Percentiles rank a stretch among this genome's conserved stretches.
These are phyloP conservation scores for Drosera spatulata DNA, from an alignment of 179 eudicot species.

Conservation along the genomic window DNA sequence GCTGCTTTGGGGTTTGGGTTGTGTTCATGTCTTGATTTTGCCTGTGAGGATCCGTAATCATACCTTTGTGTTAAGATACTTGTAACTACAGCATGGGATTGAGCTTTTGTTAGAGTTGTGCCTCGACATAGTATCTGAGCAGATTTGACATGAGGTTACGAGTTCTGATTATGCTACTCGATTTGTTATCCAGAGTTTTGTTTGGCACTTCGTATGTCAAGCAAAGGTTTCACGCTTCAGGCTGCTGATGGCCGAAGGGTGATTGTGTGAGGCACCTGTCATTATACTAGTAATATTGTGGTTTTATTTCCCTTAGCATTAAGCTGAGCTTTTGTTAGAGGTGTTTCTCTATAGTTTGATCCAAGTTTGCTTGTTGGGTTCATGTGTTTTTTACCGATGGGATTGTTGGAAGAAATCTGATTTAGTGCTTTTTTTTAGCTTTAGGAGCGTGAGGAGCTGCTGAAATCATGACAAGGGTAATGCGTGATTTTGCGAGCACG, in stretches of 20 bases:
- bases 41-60: too few species aligned
- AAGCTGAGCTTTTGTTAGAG: too few species aligned
- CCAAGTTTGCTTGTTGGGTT: too few species aligned
- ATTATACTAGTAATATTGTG: too few species aligned
- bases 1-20: too few species aligned
- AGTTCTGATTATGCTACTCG: neutral
- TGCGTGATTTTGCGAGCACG: constrained; percentile 38
- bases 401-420: neutral
- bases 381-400: neutral
- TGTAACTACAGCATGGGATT: too few species aligned
- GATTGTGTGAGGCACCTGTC: neutral
- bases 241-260: neutral
- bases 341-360: too few species aligned
- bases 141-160: neutral
- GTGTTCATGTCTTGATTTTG: too few species aligned
- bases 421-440: constrained; percentile 3
- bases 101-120: neutral
- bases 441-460: neutral
- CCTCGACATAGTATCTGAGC: neutral
- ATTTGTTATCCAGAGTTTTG: neutral
- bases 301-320: too few species aligned
- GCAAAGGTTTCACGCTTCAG: neutral
- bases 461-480: constrained; percentile 50
- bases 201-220: too few species aligned
- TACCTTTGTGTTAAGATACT: too few species aligned